These are phyloP conservation scores for Mycena venus DNA, from an alignment of 768 basidiomycete species.

Conservation along the genomic window DNA sequence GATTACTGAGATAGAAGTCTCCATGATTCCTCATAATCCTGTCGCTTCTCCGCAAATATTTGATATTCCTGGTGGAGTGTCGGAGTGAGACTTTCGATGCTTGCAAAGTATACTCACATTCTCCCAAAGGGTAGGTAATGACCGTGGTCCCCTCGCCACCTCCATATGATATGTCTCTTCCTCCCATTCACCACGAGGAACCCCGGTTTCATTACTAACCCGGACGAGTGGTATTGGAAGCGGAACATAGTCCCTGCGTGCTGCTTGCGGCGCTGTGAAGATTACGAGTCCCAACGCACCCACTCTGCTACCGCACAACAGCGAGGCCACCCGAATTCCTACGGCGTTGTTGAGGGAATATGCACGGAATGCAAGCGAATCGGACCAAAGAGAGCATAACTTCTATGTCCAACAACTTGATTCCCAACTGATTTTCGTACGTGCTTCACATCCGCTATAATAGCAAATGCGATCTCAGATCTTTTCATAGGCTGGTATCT, in stretches of 20 bases:
- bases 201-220: background rate
- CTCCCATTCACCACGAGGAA: background rate
- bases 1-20: background rate
- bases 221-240: background rate
- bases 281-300: background rate
- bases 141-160: background rate
- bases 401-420: background rate
- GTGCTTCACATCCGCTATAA: background rate
- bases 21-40: background rate
- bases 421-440: background rate
- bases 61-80: background rate
- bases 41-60: background rate
- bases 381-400: background rate
- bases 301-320: background rate
- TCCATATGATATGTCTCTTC: background rate
- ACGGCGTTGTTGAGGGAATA: background rate
- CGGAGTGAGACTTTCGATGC: background rate
- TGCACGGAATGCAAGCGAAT: background rate
- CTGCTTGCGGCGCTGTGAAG: background rate
- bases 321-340: background rate
- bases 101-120: background rate
- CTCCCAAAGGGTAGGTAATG: background rate
- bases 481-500: background rate
- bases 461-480: background rate
- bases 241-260: background rate